Base-by-base conservation (phyloP, 495 filamentous ascomycete species). In the Aspergillus sclerotiicarbonarius region DNA sequence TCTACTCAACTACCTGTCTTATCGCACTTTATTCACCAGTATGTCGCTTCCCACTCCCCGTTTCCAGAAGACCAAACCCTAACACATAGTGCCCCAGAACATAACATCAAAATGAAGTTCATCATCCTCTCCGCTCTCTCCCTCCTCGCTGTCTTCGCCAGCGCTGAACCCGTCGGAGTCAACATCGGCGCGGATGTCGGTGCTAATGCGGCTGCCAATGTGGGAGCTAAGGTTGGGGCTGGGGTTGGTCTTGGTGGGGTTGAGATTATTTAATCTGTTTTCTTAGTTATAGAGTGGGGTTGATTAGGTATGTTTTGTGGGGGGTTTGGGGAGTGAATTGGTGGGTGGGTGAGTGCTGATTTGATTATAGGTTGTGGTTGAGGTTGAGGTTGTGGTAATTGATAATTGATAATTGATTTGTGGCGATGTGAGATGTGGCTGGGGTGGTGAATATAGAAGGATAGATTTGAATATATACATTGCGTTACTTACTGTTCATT, bases 111-210 rank as follows among this genome's bases (percentile, higher is more conserved):
- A 50, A 50, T 50, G 47, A 29, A 50, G 5, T 32, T 50, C 47
- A 32, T 50, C 25, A 16, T 16, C 25, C 25, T 32, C 25, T 16
- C 47, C 10, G 31, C 47, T 25, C 25, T 50, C 47, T 32, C 37
- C 37, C 37, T 50, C 47, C 47, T 50, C 25, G 25, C 47, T 15
- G 47, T 25, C 20, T 32, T 50, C 47, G 47, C 47, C 25, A 31
- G 25, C 20, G 20, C 46, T 8, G 46, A 30, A 7, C 46, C 46
- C 3, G 10, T 49, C 46, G 29, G n/a, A 20, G 29, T 49, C 21
- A 15, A 15, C 21, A 10, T 50, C 25, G 29, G 29, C 3, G 13
- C 31, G 4, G 47, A 30, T 7, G 47, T 31, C 1, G 47, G 25
- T 7, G 47, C 47, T 4, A 50, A 50, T 15, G 47, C 47, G 25